Conservation (phyloP, 257 asterid genomes). For the Solanum appendiculatum region DNA sequence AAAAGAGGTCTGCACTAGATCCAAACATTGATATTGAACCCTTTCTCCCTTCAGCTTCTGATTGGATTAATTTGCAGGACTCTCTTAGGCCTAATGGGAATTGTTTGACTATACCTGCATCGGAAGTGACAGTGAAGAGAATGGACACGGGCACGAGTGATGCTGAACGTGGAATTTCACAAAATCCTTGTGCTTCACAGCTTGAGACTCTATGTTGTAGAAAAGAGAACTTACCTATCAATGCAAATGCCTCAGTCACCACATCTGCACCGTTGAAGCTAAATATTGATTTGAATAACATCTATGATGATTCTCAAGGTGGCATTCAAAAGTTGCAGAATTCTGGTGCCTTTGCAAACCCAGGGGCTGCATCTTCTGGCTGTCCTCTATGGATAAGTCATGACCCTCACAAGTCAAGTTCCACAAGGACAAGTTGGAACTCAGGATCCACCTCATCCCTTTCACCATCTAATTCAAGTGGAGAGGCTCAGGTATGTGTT, state of each 20-base stretch:
- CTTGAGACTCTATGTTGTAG: constrained; percentile 21
- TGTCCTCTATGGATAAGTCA: constrained; percentile 38
- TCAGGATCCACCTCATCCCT: constrained; percentile 61
- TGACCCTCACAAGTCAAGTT: constrained; percentile 49
- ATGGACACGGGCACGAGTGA: constrained; percentile 9
- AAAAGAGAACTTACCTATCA: constrained; percentile 21
- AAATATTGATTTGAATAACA: constrained; percentile 71
- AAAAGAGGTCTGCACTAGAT: constrained; percentile 23
- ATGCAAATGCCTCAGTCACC: constrained; percentile 24
- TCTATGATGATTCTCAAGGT: constrained; percentile 80
- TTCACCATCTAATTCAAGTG: constrained; percentile 82
- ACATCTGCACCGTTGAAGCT: constrained; percentile 27
- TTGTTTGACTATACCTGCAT: constrained; percentile 8
- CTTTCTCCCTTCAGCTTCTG: constrained; percentile 4
- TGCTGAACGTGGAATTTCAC: constrained; percentile 25
- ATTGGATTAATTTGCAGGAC: constrained; percentile 24
- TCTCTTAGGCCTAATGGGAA: constrained; percentile 3
- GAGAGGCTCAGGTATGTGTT: constrained; percentile 68
- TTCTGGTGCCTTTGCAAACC: constrained; percentile 24
- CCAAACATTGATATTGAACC: not conserved
- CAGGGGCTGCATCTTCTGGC: constrained; percentile 24
- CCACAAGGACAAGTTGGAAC: constrained; percentile 63
- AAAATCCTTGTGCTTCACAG: constrained; percentile 19
- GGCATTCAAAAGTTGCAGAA: constrained; percentile 30
- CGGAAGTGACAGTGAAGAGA: constrained; percentile 9